Evolutionary conservation across 495 filamentous ascomycete genomes (phyloP), one percentile per base, ranked within the genome.

Genomic region (Penicillium ochrochloron): DNA sequence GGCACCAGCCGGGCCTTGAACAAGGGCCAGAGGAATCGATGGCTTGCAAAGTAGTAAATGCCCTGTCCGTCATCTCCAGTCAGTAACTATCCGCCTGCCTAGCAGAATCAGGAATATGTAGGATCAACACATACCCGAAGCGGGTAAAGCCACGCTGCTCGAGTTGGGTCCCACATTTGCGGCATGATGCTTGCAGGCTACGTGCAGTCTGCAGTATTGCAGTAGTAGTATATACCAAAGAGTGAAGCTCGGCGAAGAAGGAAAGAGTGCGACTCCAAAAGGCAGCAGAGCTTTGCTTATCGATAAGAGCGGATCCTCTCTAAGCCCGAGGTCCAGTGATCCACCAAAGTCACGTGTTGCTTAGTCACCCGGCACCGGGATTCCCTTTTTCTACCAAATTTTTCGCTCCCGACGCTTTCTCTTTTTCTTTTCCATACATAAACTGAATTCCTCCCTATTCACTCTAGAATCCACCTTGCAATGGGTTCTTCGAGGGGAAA

Each of bases 21-120:
- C 3, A 90, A 75, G 33, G 88, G 86, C 74, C 83, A 89, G n/a
- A 90, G 79, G 66, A 85, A 89, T 5, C 81, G 85, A 69, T 88
- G 86, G 12, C 77, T 75, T 41, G 80, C 65, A 67, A 88, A 88
- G 67, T 86, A 90, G 65, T 80, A 80, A 56, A 90, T 80, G 8
- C 88, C 88, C 86, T 89, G 21, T 17, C 12, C 23, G 6, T 35
- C 23, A 11, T 35, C 11, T 17, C 19, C 8, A 4, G 59, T 66
- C 37, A 62, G 60, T 35, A 62, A 7, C 19, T n/a, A 62, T n/a
- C 21, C 15, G 25, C 15, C 25, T 21, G 9, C 34, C 6, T 12
- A 15, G 37, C 11, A 55, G 21, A 33, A 23, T 48, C 25, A 21
- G 19, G 41, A 15, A 52, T 35, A 14, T 21, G 25, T 8, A 39